phyloP scores from a whole-genome alignment of 495 filamentous ascomycete genomes.

The Durotheca rogersii region DNA sequence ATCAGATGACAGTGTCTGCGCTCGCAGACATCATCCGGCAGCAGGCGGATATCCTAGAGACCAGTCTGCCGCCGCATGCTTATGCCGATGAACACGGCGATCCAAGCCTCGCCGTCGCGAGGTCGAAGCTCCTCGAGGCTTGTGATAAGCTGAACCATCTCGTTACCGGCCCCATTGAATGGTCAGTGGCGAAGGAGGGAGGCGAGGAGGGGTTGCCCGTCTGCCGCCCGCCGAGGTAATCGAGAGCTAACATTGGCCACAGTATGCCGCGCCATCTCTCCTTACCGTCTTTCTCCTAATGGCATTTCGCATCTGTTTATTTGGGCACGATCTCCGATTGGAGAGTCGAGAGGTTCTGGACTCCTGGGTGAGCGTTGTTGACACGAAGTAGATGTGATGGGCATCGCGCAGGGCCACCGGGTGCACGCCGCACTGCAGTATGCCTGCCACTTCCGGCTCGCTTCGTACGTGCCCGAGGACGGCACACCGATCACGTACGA shows the following conservation, averaged over 20 bases:
- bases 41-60: constrained; percentile 29
- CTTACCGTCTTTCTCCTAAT: too few species aligned
- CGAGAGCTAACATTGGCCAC: constrained; percentile 9
- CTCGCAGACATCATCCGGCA: constrained; percentile 28
- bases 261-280: constrained; percentile 10
- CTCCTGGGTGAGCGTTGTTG: neutral
- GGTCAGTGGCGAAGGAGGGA: constrained; percentile 7
- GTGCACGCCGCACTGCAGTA: constrained; percentile 28
- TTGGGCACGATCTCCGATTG: too few species aligned
- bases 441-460: constrained; percentile 27
- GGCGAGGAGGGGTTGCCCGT: neutral
- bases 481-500: constrained; percentile 27
- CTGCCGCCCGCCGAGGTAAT: neutral
- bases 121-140: constrained; percentile 28
- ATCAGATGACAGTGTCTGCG: constrained; percentile 30
- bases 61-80: constrained; percentile 21
- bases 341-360: too few species aligned
- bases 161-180: constrained; percentile 29
- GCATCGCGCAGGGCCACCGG: constrained; percentile 28
- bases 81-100: constrained; percentile 28
- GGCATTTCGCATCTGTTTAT: too few species aligned
- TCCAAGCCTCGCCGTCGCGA: constrained; percentile 31
- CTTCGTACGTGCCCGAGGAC: constrained; percentile 20
- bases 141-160: constrained; percentile 31
- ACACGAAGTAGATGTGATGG: constrained; percentile 21